These are phyloP conservation scores for Hypoxylon sp. DNA, from an alignment of 2,329 filamentous ascomycete species.

Conservation along the genomic window DNA sequence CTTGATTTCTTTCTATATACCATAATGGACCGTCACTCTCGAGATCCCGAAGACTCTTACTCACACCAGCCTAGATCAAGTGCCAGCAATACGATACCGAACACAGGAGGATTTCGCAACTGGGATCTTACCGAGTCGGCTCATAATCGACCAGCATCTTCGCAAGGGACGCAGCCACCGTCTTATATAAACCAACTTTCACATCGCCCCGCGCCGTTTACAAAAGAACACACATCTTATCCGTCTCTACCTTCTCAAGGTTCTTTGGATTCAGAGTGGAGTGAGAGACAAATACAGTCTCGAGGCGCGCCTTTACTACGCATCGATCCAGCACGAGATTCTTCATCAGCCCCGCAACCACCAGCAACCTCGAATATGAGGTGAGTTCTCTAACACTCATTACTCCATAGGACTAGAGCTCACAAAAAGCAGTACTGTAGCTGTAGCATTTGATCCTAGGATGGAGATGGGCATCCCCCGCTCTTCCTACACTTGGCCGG, in stretches of 20 bases:
- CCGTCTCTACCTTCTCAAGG: slow-evolving; percentile 46
- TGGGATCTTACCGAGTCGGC: slow-evolving; percentile 46
- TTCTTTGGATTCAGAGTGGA: slow-evolving; percentile 50
- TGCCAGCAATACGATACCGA: slow-evolving; percentile 49
- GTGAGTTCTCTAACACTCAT: slow-evolving; percentile 44
- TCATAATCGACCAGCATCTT: slow-evolving; percentile 42
- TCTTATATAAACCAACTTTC: slow-evolving; percentile 48
- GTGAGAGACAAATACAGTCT: slow-evolving; percentile 37
- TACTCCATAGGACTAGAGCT: slow-evolving; percentile 7
- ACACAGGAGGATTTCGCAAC: slow-evolving; percentile 45
- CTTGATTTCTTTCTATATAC: slow-evolving; percentile 36
- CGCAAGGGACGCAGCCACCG: slow-evolving; percentile 41
- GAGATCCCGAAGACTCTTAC: slow-evolving; percentile 49
- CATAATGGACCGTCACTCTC: slow-evolving; percentile 48
- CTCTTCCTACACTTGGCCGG: slow-evolving; percentile 64
- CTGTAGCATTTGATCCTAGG: slow-evolving; percentile 62
- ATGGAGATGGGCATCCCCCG: slow-evolving; percentile 63
- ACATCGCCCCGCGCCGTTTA: slow-evolving; percentile 44
- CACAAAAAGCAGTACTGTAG: slow-evolving; percentile 56
- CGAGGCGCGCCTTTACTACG: slow-evolving; percentile 46
- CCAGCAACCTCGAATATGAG: slow-evolving; percentile 53
- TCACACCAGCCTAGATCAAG: slow-evolving; percentile 53
- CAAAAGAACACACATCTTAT: slow-evolving; percentile 46
- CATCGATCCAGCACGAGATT: slow-evolving; percentile 51
- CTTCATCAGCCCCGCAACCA: slow-evolving; percentile 40